Evolutionary conservation across 345 rosid genomes (phyloP).

Genomic region (Moricandia arvensis): DNA sequence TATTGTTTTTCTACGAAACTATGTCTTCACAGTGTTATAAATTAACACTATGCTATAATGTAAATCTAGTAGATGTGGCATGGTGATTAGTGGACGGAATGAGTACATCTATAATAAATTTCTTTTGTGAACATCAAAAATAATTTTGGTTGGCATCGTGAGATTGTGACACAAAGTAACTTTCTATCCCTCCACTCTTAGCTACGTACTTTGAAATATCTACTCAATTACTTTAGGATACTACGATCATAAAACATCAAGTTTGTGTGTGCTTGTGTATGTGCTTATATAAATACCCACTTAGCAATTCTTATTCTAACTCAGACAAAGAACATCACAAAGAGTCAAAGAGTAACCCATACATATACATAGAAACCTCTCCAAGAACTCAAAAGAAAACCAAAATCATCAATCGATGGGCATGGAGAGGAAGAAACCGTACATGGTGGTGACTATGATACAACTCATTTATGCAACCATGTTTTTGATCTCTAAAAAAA

Average conservation of each 20-base stretch:
- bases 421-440: too few species aligned
- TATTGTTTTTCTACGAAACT: background rate
- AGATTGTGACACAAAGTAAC: constrained; percentile 32
- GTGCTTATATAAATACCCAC: constrained; percentile 26
- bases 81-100: constrained; percentile 11
- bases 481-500: constrained; percentile 93
- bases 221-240: constrained; percentile 1
- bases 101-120: background rate
- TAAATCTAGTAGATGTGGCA: background rate
- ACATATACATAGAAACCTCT: background rate
- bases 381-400: constrained; percentile 2
- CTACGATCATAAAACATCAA: background rate
- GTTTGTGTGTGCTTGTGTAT: constrained; percentile 3
- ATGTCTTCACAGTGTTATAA: too few species aligned
- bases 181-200: constrained; percentile 7
- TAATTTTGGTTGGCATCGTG: constrained; percentile 24
- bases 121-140: background rate
- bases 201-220: constrained; percentile 8
- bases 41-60: too few species aligned
- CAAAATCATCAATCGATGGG: too few species aligned
- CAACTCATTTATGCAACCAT: constrained; percentile 78
- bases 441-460: constrained; percentile 47
- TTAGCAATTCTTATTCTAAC: constrained; percentile 21
- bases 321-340: constrained; percentile 8
- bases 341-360: background rate